Evolutionary conservation across 2,329 filamentous ascomycete species (phyloP).

Genomic region (Coleophoma cylindrospora): DNA sequence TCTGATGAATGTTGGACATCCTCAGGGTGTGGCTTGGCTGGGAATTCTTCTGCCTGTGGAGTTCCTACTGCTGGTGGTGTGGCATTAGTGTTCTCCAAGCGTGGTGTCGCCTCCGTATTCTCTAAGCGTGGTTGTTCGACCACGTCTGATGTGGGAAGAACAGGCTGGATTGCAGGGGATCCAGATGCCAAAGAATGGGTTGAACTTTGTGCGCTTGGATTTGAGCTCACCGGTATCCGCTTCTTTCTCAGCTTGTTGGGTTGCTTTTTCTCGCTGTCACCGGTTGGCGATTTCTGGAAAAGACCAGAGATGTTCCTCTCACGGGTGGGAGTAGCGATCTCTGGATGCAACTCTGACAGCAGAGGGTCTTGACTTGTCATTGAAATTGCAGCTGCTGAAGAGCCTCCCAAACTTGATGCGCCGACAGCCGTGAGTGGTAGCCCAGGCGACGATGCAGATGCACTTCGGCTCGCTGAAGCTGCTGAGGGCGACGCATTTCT

Average conservation of each 20-base stretch:
- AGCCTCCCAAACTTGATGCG: constrained; percentile 13
- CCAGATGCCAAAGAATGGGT: constrained; percentile 59
- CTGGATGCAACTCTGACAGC: constrained; percentile 18
- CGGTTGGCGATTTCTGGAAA: constrained; percentile 64
- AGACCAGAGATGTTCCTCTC: constrained; percentile 66
- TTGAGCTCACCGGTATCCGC: constrained; percentile 65
- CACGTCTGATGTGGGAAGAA: constrained; percentile 23
- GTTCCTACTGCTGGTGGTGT: constrained; percentile 19
- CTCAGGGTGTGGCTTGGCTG: constrained; percentile 12
- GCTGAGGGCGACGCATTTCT: constrained; percentile 16
- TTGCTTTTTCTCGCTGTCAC: constrained; percentile 60
- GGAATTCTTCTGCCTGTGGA: constrained; percentile 15
- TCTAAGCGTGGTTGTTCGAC: constrained; percentile 20
- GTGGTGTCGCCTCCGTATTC: constrained; percentile 14
- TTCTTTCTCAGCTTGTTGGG: constrained; percentile 94
- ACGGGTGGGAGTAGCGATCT: constrained; percentile 37
- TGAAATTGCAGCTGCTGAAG: constrained; percentile 17
- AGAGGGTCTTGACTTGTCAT: constrained; percentile 45
- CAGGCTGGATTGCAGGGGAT: constrained; percentile 24
- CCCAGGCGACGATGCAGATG: constrained; percentile 17
- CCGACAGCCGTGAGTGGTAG: constrained; percentile 11
- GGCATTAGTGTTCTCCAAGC: constrained; percentile 12
- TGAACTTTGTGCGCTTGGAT: constrained; percentile 88
- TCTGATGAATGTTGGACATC: constrained; percentile 18
- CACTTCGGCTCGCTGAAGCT: constrained; percentile 8